Evolutionary conservation across 768 basidiomycete species (phyloP).

Genomic region (Saitozyma podzolica): DNA sequence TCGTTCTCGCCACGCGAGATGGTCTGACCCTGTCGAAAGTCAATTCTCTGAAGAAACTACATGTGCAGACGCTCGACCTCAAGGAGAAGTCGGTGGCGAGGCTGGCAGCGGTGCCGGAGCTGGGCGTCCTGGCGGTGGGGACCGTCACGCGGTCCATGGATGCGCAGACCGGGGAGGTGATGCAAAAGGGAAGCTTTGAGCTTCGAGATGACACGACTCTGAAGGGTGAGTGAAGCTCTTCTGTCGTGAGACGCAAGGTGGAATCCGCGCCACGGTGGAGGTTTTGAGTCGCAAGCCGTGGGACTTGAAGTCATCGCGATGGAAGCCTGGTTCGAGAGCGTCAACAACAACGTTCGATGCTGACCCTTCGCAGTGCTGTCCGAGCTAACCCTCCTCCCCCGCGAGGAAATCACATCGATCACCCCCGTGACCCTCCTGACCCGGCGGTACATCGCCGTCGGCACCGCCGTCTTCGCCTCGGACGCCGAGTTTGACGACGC

Average conservation of each 20-base stretch:
- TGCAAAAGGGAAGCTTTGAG: constrained; percentile 34
- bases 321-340: neutral
- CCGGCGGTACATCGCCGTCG: constrained; percentile 35
- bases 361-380: constrained; percentile 24
- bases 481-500: constrained; percentile 31
- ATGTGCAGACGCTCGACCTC: constrained; percentile 44
- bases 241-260: no score
- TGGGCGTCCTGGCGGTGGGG: constrained; percentile 23
- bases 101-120: constrained; percentile 16
- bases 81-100: constrained; percentile 32
- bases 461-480: constrained; percentile 39
- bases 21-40: constrained; percentile 35
- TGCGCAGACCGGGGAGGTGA: constrained; percentile 37
- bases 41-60: constrained; percentile 45
- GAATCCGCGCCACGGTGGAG: no score
- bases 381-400: constrained; percentile 25
- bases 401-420: constrained; percentile 40
- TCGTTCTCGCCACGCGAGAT: constrained; percentile 26
- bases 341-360: neutral
- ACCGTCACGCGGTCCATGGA: constrained; percentile 29
- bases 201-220: constrained; percentile 37
- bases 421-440: constrained; percentile 29
- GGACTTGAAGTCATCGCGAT: no score
- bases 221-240: constrained; percentile 20
- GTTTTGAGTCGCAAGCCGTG: no score